Evolutionary conservation across 2,329 filamentous ascomycete species (phyloP).

Genomic region (Metarhizium guizhouense): DNA sequence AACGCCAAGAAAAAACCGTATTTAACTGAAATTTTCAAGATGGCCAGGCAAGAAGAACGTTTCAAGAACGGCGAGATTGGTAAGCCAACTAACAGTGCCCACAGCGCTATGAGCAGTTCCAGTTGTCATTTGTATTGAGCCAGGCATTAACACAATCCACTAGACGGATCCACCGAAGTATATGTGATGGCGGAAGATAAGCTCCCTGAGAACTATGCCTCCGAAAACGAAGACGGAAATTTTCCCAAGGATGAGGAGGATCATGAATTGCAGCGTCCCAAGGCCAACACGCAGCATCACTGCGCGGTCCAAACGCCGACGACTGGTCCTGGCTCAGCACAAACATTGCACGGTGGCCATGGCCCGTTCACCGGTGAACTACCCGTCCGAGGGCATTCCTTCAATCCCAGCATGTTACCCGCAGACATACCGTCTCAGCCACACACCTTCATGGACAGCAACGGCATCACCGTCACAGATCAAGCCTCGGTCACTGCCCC

Average conservation of each 20-base stretch:
- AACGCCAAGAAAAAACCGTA: conserved; percentile 47
- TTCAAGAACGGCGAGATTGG: conserved; percentile 49
- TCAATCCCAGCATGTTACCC: conserved; percentile 29
- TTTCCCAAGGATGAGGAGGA: conserved; percentile 35
- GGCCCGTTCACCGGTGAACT: conserved; percentile 33
- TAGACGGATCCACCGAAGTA: conserved; percentile 39
- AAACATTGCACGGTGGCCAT: conserved; percentile 21
- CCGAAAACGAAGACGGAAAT: conserved; percentile 36
- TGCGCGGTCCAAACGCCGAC: conserved; percentile 25
- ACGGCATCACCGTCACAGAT: conserved; percentile 23
- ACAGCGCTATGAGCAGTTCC: too few species aligned
- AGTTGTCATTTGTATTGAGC: not conserved
- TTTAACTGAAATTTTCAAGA: conserved; percentile 52
- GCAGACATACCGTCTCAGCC: conserved; percentile 32
- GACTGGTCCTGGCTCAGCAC: conserved; percentile 26
- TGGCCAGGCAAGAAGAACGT: conserved; percentile 48
- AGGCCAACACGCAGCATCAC: conserved; percentile 18
- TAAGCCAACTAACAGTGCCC: conserved; percentile 20
- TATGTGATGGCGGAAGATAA: conserved; percentile 46
- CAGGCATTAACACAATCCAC: conserved; percentile 6
- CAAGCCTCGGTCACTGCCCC: conserved; percentile 25
- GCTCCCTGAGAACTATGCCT: conserved; percentile 35
- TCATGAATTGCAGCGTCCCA: conserved; percentile 27
- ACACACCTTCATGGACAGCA: conserved; percentile 31
- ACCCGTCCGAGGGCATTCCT: conserved; percentile 33